Evolutionary conservation across 2,329 filamentous ascomycete species (phyloP).

Genomic region (Nannizzia gypsea): DNA sequence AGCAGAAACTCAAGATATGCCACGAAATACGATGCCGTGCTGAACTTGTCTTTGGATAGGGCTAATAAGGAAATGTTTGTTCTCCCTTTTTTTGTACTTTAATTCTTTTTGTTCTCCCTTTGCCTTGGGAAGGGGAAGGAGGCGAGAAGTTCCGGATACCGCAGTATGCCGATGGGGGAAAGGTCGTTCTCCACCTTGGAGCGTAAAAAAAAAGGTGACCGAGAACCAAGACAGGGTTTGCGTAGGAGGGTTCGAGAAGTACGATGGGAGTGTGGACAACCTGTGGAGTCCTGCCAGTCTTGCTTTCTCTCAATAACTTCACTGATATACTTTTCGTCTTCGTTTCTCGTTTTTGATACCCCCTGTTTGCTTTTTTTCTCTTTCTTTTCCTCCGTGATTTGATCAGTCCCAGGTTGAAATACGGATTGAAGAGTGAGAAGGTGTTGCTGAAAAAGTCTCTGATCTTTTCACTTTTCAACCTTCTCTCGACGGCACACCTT

Average conservation of each 20-base stretch:
- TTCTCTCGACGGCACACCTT: not conserved
- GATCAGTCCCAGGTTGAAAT: not conserved
- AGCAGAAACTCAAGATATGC: not conserved
- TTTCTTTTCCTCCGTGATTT: not conserved
- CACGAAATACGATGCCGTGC: not conserved
- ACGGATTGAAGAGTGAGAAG: not conserved
- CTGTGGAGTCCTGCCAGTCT: constrained; percentile 1
- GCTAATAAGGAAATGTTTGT: not conserved
- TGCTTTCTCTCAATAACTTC: constrained; percentile 3
- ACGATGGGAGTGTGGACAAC: not conserved
- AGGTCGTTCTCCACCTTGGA: not conserved
- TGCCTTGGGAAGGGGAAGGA: not conserved
- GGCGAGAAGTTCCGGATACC: constrained; percentile 4
- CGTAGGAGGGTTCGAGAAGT: not conserved
- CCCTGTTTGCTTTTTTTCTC: not conserved
- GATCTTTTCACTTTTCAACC: not conserved
- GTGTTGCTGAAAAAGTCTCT: not conserved
- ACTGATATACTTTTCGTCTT: not conserved
- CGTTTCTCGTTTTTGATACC: not conserved
- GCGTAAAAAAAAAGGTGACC: constrained; percentile 1
- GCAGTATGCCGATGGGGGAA: constrained; percentile 3
- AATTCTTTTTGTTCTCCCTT: not conserved
- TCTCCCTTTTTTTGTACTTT: not conserved
- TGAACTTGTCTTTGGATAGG: not conserved
- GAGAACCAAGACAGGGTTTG: constrained; percentile 2